Evolutionary conservation across 116 monocot species (phyloP), one percentile per base, ranked within the genome.

Genomic region (Zostera marina): DNA sequence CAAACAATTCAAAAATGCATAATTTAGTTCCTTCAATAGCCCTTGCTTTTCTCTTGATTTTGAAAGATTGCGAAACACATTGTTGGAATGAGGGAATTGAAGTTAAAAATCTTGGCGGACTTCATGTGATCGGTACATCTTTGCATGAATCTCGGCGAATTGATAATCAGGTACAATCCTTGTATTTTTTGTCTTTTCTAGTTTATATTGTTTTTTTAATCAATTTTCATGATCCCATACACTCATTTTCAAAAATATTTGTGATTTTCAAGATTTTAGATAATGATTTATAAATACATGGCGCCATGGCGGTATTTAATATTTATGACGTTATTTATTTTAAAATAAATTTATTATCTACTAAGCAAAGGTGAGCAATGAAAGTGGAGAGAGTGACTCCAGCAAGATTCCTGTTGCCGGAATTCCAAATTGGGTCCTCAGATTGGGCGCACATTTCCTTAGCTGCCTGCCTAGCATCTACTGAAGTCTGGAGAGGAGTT

Each of bases 61-160:
- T 89, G 48, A 76, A 78, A 64, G 96, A 96, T 48, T 85, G 89
- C 78, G 96, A 96, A 65, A 60, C 63, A 56, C 89, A 96, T 70
- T 85, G 96, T 68, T 74, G 24, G 42, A 66, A 66, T 63, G 89
- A 96, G 74, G 89, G 96, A 53, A 46, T 64, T 47, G 89, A 85
- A 68, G 96, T 96, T 49, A 96, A 83, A 78, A 74, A 59, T 52
- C 67, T 88, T 41, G 96, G 96, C 24, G 89, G 96, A 24, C 96
- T 96, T 70, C 96, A 96, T 78, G 96, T 96, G 70, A 85, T 89
- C 62, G 89, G 89, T n/a, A 89, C 96, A 24, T 96, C 96, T 70
- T 76, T 96, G 58, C 96, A 96, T 67, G 96, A 96, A 61, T 96
- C 96, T 45, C 74, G 96, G 10, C 80, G 96, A 60, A 96, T 96